phyloP scores from a whole-genome alignment of 1,139 yeast genomes.

The Candida sanyaensis region DNA sequence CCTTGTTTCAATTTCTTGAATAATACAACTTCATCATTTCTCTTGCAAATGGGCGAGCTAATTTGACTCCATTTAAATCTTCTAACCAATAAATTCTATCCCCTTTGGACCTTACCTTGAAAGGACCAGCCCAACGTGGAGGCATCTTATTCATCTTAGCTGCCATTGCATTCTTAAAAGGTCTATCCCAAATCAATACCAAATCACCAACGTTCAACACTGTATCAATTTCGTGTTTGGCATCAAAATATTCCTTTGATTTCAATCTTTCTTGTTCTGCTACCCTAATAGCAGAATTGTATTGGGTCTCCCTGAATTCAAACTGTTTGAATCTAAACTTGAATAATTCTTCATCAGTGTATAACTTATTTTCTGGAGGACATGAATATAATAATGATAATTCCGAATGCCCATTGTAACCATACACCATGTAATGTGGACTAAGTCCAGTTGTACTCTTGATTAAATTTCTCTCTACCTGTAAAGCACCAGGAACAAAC shows the following conservation, averaged over 20 bases:
- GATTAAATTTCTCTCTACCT: too few species aligned
- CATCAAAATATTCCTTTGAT: background rate
- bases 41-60: background rate
- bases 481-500: too few species aligned
- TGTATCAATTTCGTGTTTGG: background rate
- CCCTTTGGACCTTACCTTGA: background rate
- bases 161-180: background rate
- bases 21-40: constrained; percentile 1
- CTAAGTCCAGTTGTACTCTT: too few species aligned
- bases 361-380: too few species aligned
- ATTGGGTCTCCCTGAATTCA: constrained; percentile 1
- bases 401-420: too few species aligned
- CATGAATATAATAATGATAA: too few species aligned
- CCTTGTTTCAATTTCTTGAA: background rate
- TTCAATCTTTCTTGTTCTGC: background rate
- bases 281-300: background rate
- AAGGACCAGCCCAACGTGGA: constrained; percentile 5
- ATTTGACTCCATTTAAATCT: background rate
- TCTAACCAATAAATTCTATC: background rate
- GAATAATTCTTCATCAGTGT: background rate
- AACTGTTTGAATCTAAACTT: constrained; percentile 2
- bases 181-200: constrained; percentile 4
- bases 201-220: background rate
- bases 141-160: background rate
- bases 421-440: too few species aligned